phyloP scores from a whole-genome alignment of 2,329 filamentous ascomycete species.

The Diaporthe eres region DNA sequence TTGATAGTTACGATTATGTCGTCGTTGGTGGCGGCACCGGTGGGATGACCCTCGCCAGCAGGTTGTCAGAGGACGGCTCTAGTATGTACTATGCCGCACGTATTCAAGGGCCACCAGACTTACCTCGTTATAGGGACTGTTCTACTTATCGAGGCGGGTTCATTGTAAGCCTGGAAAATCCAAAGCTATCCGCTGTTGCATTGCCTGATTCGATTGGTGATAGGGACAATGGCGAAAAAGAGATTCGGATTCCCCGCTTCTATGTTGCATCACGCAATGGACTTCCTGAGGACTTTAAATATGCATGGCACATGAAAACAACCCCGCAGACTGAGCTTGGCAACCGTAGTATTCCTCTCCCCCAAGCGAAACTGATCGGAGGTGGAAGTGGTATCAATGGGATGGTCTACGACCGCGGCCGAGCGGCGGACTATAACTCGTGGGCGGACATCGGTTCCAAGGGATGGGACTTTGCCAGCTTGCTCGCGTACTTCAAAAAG shows the following conservation, averaged over 20 bases:
- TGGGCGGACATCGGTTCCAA: background rate
- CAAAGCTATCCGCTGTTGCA: too few relatives aligned
- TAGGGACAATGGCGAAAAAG: background rate
- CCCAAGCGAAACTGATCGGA: conserved; percentile 8
- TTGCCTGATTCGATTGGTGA: background rate
- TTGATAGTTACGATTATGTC: conserved; percentile 37
- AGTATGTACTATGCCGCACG: background rate
- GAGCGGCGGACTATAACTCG: conserved; percentile 3
- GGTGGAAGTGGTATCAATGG: conserved; percentile 17
- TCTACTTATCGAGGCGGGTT: background rate
- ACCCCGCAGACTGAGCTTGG: background rate
- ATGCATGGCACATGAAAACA: conserved; percentile 11
- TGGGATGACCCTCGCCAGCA: conserved; percentile 36
- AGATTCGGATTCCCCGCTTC: background rate
- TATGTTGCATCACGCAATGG: background rate
- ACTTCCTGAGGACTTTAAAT: conserved; percentile 8
- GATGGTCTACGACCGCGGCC: conserved; percentile 13
- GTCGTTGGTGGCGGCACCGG: conserved; percentile 39
- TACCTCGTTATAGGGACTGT: background rate
- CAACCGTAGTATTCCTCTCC: background rate
- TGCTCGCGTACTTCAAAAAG: conserved; percentile 10
- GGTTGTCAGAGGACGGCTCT: conserved; percentile 22
- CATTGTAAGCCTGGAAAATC: background rate
- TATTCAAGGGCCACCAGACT: background rate
- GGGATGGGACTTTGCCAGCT: background rate